Base-by-base conservation (phyloP, 768 basidiomycete species). In the Lyophyllum atratum region DNA sequence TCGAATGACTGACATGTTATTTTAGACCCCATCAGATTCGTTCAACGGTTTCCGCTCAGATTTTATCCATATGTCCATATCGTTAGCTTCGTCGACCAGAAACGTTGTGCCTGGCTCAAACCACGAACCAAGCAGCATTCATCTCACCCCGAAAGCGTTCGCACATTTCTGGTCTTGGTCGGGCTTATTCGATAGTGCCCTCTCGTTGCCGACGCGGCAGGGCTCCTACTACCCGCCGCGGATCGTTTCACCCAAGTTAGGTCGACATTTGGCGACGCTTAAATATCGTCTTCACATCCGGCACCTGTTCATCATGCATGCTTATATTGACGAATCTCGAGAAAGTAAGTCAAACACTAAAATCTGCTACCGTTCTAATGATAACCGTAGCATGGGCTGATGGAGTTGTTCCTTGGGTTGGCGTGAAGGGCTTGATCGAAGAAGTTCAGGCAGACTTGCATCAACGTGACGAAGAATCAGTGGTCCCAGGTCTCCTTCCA, bases 161-260 rank as follows among this genome's bases (percentile, higher is more conserved):
- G 80, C 91, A 1, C 92, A 94, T 70, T 98, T 98, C 74, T 92
- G 89, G 83, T 82, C 88, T 1, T 97, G 95, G 95, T 95, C 92
- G 84, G 77, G 79, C 37, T 76, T 95, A 4, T 98, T 98, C 65
- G 89, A 95, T 65, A 79, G 85, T 50, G 79, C 79, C 10, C 74
- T 93, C 57, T 87, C 91, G 1, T 77, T 96, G 9, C 94, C 94
- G 1, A 89, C 95, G 44, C 86, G 93, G 9, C 92, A 95, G 66
- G 95, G 95, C n/a, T 80, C 78, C 12, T 86, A 90, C 46, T 94
- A 90, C 72, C 87, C 88, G 1, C 76, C 78, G 42, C 84, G 87
- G 25, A 80, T 80, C 1, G 79, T 87, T 12, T 90, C 93, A 0
- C 92, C 91, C 12, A 97, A 97, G 73, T 87, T 98, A 65, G 87